Evolutionary conservation across 257 asterid genomes (phyloP).

Genomic region (Eustoma russellianum): DNA sequence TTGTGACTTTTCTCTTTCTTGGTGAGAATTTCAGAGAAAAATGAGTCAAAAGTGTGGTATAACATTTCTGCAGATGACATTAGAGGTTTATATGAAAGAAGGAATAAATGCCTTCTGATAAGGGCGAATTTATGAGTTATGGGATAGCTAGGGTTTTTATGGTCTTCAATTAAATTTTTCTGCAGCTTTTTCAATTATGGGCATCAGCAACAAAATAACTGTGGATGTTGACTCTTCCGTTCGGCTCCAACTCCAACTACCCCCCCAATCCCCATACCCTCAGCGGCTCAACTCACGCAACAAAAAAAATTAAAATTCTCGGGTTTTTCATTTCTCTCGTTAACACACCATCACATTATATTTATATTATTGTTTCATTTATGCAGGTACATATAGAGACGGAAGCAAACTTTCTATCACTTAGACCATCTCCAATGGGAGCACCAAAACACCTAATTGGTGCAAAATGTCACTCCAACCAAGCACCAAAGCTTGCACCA

Average conservation of each 20-base stretch:
- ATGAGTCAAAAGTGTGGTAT: constrained; percentile 6
- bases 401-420: too few species aligned
- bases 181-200: constrained; percentile 46
- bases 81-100: constrained; percentile 24
- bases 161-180: constrained; percentile 34
- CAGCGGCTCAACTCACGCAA: too few species aligned
- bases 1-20: neutral
- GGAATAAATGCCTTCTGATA: constrained; percentile 37
- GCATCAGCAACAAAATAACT: constrained; percentile 3
- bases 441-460: too few species aligned
- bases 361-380: too few species aligned
- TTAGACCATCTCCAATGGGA: too few species aligned
- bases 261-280: neutral
- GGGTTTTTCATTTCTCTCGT: too few species aligned
- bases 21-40: constrained; percentile 11
- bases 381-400: too few species aligned
- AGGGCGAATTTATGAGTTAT: constrained; percentile 26
- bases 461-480: too few species aligned
- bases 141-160: constrained; percentile 45
- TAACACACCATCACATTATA: too few species aligned
- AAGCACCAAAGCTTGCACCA: too few species aligned
- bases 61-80: constrained; percentile 15
- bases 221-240: constrained; percentile 17
- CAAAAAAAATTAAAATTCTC: too few species aligned
- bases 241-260: constrained; percentile 1